These are phyloP conservation scores for Komagataella mondaviorum DNA, from an alignment of 805 yeast genomes.

Conservation along the genomic window DNA sequence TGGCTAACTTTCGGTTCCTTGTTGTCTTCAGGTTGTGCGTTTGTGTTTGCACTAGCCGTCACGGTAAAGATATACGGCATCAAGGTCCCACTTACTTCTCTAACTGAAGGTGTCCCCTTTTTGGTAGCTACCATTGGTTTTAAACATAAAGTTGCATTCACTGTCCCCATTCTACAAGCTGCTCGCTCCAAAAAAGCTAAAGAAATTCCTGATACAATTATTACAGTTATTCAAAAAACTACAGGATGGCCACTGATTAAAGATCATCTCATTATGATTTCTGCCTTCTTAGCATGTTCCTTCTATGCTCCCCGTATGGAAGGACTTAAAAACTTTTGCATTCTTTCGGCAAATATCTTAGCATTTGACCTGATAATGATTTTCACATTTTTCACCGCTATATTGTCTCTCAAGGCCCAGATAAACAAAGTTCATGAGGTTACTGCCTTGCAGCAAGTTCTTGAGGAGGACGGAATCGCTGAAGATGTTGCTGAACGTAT, in stretches of 20 bases:
- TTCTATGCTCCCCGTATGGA: constrained; percentile 52
- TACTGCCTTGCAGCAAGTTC: constrained; percentile 58
- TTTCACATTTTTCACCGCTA: constrained; percentile 72
- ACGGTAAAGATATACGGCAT: constrained; percentile 42
- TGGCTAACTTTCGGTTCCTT: constrained; percentile 80
- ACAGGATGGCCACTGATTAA: constrained; percentile 44
- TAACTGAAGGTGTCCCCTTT: constrained; percentile 89
- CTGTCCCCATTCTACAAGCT: constrained; percentile 40
- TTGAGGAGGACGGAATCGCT: constrained; percentile 88
- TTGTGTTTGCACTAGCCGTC: constrained; percentile 62
- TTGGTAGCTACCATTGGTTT: constrained; percentile 87
- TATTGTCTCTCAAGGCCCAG: constrained; percentile 79
- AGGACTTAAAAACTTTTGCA: constrained; percentile 71
- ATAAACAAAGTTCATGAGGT: constrained; percentile 77
- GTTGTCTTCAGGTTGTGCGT: constrained; percentile 69
- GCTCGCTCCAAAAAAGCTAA: constrained; percentile 14
- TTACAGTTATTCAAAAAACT: constrained; percentile 16
- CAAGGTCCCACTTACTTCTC: constrained; percentile 55
- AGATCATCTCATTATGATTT: constrained; percentile 63
- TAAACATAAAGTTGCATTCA: constrained; percentile 67
- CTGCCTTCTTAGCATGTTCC: constrained; percentile 56
- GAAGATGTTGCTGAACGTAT: constrained; percentile 64
- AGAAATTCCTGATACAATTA: constrained; percentile 18
- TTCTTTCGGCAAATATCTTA: constrained; percentile 57
- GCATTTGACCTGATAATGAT: constrained; percentile 60